Conservation (phyloP, 768 basidiomycete species). For the Tylopilus vinaceipallidus region DNA sequence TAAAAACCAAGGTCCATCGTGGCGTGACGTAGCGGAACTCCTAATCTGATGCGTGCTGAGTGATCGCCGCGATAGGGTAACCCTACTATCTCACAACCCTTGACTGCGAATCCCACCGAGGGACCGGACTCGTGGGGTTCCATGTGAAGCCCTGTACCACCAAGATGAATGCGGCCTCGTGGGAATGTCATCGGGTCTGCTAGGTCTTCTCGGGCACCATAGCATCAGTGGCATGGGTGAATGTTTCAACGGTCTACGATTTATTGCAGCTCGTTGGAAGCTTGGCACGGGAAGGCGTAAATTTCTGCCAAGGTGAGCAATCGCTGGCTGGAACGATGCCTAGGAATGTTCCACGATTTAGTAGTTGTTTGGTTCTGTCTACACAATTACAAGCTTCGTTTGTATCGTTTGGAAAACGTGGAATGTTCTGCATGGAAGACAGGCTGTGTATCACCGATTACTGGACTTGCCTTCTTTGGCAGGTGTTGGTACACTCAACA, state of each 20-base stretch:
- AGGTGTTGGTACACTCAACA: background rate
- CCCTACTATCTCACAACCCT: slow-evolving; percentile 4
- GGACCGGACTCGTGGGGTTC: background rate
- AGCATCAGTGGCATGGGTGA: slow-evolving; percentile 2
- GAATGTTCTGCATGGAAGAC: slow-evolving; percentile 29
- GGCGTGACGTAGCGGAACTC: slow-evolving; percentile 1
- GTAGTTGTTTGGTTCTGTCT: slow-evolving; percentile 24
- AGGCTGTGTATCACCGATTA: slow-evolving; percentile 16
- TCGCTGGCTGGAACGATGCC: background rate
- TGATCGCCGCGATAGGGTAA: slow-evolving; percentile 13
- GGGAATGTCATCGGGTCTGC: background rate
- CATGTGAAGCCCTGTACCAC: slow-evolving; percentile 9
- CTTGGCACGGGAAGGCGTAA: background rate
- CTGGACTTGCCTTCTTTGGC: slow-evolving; percentile 16
- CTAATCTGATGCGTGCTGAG: slow-evolving; percentile 2
- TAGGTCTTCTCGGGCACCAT: background rate
- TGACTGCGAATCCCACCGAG: background rate
- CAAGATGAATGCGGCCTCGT: background rate
- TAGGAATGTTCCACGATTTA: slow-evolving; percentile 3
- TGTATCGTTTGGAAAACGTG: slow-evolving; percentile 2
- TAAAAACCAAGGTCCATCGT: slow-evolving; percentile 1
- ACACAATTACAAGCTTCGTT: slow-evolving; percentile 15
- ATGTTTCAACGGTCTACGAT: slow-evolving; percentile 1
- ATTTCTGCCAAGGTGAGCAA: slow-evolving; percentile 15
- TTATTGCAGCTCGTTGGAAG: background rate